Evolutionary conservation across 768 basidiomycete species (phyloP), one percentile per base, ranked within the genome.

Genomic region (Leccinellum albellum): DNA sequence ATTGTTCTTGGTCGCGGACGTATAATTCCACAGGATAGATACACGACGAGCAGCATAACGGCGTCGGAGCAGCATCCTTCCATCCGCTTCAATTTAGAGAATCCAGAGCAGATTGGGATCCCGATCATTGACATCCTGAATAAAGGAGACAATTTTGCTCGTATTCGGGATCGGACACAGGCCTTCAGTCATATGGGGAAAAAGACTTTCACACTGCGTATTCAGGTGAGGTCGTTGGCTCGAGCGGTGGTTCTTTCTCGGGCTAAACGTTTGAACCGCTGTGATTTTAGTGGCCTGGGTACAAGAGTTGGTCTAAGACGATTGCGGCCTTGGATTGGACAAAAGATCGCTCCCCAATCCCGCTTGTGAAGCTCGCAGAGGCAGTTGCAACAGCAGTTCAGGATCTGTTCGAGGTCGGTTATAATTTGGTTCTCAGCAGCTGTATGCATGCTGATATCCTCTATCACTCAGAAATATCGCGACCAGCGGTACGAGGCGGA

Each of bases 301-400:
- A 91, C 65, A 74, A 79, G 51, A 80, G 81, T 55, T 90, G 85
- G 85, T 83, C 82, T 61, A 79, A 87, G 58, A 88, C 90, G 61
- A 87, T 91, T 60, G 86, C 88, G 6, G 88, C 89, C 1, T 79
- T 84, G 66, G 84, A 91, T 67, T 91, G 89, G 73, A 80, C 81
- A 20, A 89, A 82, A 64, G 81, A 81, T 1, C 89, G 89, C 23
- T 79, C 80, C n/a, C 88, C 87, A 2, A 84, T 90, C 58, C 89
- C 87, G 1, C 80, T 83, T 37, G 79, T 82, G 42, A 89, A 89
- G 66, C 75, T 91, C 3, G 89, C 87, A 4, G 85, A 86, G 66
- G 89, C 85, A 54, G 80, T 90, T 15, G 89, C 89, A 8, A 87
- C 82, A 66, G 84, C 82, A 54, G 79, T 91, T 6, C 76, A 79